Percentiles rank a stretch among this genome's conserved stretches.
Evolutionary conservation across 495 filamentous ascomycete genomes (phyloP).

Genomic region (Immersiella caudata): DNA sequence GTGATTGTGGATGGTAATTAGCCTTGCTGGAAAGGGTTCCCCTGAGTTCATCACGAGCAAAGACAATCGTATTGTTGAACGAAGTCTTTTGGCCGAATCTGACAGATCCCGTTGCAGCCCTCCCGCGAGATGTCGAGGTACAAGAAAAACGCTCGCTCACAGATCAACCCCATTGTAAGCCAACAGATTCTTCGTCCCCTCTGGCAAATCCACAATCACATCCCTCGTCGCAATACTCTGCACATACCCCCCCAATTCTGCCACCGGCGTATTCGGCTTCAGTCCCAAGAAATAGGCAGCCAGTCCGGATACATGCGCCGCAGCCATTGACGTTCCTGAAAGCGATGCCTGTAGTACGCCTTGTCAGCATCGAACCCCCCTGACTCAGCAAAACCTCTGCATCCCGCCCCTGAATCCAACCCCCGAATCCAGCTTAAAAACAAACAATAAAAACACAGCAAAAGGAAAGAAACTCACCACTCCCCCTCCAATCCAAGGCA

Average conservation of each 20-base stretch:
- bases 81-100: no score
- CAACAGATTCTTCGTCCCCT: constrained; percentile 2
- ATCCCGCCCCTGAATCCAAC: no score
- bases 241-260: not conserved
- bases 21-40: no score
- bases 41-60: no score
- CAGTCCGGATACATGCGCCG: constrained; percentile 53
- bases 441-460: no score
- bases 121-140: no score
- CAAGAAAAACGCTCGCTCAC: not conserved
- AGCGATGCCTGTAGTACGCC: not conserved
- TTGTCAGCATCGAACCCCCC: no score
- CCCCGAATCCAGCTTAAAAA: no score
- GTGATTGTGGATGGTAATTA: no score
- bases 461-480: constrained; percentile 35
- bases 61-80: no score
- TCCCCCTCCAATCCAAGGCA: constrained; percentile 49
- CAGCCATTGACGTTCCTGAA: constrained; percentile 30
- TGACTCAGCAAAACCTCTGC: not conserved
- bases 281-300: constrained; percentile 45
- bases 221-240: constrained; percentile 11
- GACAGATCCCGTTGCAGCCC: no score
- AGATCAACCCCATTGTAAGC: constrained; percentile 7
- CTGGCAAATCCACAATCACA: not conserved
- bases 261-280: not conserved